Percentiles rank a stretch among this genome's conserved stretches.
These are phyloP conservation scores for Dactylellina drechsleri DNA, from an alignment of 2,329 filamentous ascomycete genomes.

Conservation along the genomic window DNA sequence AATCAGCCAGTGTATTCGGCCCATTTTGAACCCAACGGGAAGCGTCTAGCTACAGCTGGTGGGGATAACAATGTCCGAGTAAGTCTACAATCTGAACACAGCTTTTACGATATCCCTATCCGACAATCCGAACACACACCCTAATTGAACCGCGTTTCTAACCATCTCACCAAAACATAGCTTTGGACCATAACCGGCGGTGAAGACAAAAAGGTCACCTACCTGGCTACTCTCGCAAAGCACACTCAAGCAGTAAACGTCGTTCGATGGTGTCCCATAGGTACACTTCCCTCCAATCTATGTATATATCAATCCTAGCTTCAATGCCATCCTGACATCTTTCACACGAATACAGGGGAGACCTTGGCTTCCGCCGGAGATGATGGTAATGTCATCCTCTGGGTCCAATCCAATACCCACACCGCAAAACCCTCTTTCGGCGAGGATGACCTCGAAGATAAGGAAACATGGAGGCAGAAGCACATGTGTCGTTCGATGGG, in stretches of 20 bases:
- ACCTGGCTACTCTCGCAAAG: constrained; percentile 88
- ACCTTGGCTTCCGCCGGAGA: constrained; percentile 93
- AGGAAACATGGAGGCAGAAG: constrained; percentile 95
- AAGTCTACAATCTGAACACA: constrained; percentile 61
- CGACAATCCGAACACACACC: no score
- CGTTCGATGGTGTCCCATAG: constrained; percentile 92
- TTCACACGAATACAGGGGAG: constrained; percentile 71
- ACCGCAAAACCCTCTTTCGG: constrained; percentile 72
- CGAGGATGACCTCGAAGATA: constrained; percentile 87
- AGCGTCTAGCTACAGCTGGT: constrained; percentile 89
- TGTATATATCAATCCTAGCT: not conserved
- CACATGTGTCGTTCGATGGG: constrained; percentile 97
- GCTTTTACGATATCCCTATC: constrained; percentile 1
- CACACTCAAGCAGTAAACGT: constrained; percentile 99
- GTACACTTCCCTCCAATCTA: constrained; percentile 66
- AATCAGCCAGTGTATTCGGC: constrained; percentile 97
- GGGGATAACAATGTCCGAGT: constrained; percentile 97
- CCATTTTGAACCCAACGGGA: constrained; percentile 92
- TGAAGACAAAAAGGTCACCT: constrained; percentile 88
- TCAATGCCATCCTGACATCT: not conserved
- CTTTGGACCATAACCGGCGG: constrained; percentile 91
- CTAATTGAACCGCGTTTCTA: not conserved
- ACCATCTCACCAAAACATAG: constrained; percentile 63
- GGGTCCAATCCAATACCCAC: constrained; percentile 85
- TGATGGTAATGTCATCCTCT: constrained; percentile 95